Evolutionary conservation across 1,284 basidiomycete genomes (phyloP).

Genomic region (Fomitopsis betulina): DNA sequence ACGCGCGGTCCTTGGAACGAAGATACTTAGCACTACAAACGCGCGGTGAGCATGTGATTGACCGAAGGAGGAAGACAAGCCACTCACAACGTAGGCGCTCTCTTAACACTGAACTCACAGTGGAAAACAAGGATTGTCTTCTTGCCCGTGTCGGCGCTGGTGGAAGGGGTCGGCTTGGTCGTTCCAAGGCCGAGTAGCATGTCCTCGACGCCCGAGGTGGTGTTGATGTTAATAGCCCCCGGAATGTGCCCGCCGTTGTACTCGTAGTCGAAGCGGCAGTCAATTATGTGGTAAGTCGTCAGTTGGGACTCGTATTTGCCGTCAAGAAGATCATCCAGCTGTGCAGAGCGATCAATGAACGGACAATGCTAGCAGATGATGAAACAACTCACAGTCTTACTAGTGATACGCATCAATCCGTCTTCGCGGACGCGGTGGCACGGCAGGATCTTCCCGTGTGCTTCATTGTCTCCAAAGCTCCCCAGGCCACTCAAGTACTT

Average conservation of each 20-base stretch:
- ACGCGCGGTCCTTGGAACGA: slow-evolving; percentile 83
- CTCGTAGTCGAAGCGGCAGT: slow-evolving; percentile 98
- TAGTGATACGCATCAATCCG: slow-evolving; percentile 88
- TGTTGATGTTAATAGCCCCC: slow-evolving; percentile 91
- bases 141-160: slow-evolving; percentile 71
- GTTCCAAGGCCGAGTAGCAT: slow-evolving; percentile 62
- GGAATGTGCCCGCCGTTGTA: slow-evolving; percentile 91
- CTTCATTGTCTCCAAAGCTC: slow-evolving; percentile 91
- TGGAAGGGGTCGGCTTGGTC: slow-evolving; percentile 68
- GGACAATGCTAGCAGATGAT: background rate
- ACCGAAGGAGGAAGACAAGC: background rate
- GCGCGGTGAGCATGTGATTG: slow-evolving; percentile 7
- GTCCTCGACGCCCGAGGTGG: slow-evolving; percentile 77
- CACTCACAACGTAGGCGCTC: slow-evolving; percentile 91
- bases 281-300: slow-evolving; percentile 76
- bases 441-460: slow-evolving; percentile 88
- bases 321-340: slow-evolving; percentile 75
- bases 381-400: slow-evolving; percentile 59
- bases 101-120: slow-evolving; percentile 95
- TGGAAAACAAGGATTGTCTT: slow-evolving; percentile 94
- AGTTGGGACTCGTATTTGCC: slow-evolving; percentile 68
- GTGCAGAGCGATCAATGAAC: slow-evolving; percentile 9
- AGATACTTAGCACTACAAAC: slow-evolving; percentile 82
- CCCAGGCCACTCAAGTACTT: slow-evolving; percentile 36
- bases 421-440: slow-evolving; percentile 94